Conservation (phyloP, 257 asterid species). For the Jaltomata sinuosa region DNA sequence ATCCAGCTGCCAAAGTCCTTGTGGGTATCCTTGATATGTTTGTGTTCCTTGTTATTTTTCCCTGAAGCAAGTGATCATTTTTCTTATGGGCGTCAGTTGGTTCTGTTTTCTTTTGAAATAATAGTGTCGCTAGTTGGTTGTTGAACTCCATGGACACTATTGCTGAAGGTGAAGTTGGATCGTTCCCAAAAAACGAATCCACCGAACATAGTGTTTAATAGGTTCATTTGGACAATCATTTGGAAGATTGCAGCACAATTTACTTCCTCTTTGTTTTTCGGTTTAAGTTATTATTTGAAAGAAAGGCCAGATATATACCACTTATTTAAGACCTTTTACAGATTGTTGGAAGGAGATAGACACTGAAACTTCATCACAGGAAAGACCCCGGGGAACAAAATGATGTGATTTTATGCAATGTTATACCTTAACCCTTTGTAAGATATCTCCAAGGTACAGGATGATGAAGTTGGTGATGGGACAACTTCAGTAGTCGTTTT, state of each 20-base stretch:
- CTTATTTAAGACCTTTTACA: neutral
- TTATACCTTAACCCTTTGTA: slow-evolving; percentile 23
- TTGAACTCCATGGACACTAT: neutral
- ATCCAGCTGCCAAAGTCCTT: slow-evolving; percentile 98
- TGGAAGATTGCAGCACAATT: neutral
- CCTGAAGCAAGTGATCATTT: neutral
- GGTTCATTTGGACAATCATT: neutral
- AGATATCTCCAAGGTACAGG: slow-evolving; percentile 98
- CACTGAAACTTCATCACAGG: neutral
- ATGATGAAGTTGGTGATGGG: slow-evolving; percentile 99
- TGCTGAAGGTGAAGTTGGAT: neutral
- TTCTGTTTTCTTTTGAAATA: neutral
- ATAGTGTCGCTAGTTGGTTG: neutral
- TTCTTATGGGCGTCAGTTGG: neutral
- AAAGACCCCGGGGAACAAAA: neutral
- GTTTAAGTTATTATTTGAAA: neutral
- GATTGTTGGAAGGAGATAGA: neutral
- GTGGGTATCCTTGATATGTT: slow-evolving; percentile 63
- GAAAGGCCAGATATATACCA: neutral
- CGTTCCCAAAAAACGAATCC: neutral
- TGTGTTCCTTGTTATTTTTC: neutral
- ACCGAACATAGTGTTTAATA: neutral
- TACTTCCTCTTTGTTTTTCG: neutral
- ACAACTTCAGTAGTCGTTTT: slow-evolving; percentile 95
- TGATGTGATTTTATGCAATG: neutral